Evolutionary conservation across 1,284 basidiomycete genomes (phyloP), one percentile per base, ranked within the genome.

Genomic region (Papiliotrema fonsecae): DNA sequence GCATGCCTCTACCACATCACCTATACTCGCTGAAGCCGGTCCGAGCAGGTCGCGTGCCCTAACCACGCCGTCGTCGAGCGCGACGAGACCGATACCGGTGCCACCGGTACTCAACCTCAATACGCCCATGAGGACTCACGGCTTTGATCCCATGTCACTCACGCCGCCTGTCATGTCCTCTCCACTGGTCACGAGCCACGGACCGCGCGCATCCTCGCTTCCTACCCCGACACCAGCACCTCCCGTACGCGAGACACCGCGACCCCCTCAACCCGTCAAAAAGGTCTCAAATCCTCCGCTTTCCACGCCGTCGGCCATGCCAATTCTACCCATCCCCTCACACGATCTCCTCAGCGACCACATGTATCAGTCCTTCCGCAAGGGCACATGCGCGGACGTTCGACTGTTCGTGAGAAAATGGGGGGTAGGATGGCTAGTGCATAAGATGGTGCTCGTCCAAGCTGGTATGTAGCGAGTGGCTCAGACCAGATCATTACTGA

Each of bases 391-490:
- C 1, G 79, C 86, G 16, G 89, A 92, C 71, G 82, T 91, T 51
- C 77, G 82, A 37, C 75, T 93, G 47, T 76, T 79, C 47, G 79
- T 91, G 19, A 74, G 76, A 19, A 85, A 84, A 5, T 92, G 88
- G 88, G 72, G 76, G 43, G 85, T 86, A 2, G 74, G 82, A 31
- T 93, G 91, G 75, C 80, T 77, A 30, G 77, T 90, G 2, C 89
- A 93, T 72, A 79, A 83, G 28, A 84, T 91, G 51, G 82, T 93
- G 30, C 81, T 93, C 44, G 88, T 88, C 45, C 89, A 92, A 69
- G 82, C 87, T n/a, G 40, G 88, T 86, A 51, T 60, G 81, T 76
- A 0, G n/a, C 24, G 38, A n/a, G 16, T 2, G 31, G 31, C 54
- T 53, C 31, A 24, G 49, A 22, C 31, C 14, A 26, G 2, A 11